phyloP scores from a whole-genome alignment of 2,329 filamentous ascomycete species.

The Didymella segeticola region DNA sequence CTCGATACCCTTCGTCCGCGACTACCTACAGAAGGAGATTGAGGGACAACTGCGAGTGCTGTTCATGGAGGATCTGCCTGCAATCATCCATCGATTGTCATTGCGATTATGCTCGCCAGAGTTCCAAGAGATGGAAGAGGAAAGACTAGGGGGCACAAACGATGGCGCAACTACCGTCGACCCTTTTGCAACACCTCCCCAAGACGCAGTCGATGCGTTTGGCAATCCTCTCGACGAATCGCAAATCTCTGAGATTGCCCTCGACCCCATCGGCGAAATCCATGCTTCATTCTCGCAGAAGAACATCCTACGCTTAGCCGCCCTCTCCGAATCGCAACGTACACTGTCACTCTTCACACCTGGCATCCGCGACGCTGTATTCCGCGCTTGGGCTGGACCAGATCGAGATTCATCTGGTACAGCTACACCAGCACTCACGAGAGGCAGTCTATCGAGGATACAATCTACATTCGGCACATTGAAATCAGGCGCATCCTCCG shows the following conservation, averaged over 20 bases:
- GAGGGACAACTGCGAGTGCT: conserved; percentile 89
- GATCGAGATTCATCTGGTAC: conserved; percentile 69
- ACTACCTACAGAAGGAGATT: conserved; percentile 95
- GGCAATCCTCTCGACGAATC: conserved; percentile 78
- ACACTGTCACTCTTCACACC: conserved; percentile 92
- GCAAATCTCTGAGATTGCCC: conserved; percentile 76
- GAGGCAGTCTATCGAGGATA: conserved; percentile 54
- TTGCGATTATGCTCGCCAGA: conserved; percentile 90
- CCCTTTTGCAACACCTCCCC: conserved; percentile 79
- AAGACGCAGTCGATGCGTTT: conserved; percentile 81
- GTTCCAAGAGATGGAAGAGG: conserved; percentile 72
- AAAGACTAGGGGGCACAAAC: conserved; percentile 56
- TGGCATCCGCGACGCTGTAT: conserved; percentile 86
- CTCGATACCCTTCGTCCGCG: conserved; percentile 96
- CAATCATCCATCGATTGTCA: conserved; percentile 93
- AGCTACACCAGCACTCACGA: conserved; percentile 51
- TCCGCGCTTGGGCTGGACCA: conserved; percentile 87
- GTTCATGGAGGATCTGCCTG: conserved; percentile 97
- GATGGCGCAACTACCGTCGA: conserved; percentile 69
- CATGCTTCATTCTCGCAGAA: conserved; percentile 95
- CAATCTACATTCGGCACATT: conserved; percentile 56
- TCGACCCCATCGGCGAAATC: conserved; percentile 80
- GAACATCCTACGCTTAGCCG: conserved; percentile 82
- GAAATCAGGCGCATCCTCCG: conserved; percentile 51
- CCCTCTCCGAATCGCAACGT: conserved; percentile 84